phyloP scores from a whole-genome alignment of 352 stramenopile species.

The Phytophthora boehmeriae region DNA sequence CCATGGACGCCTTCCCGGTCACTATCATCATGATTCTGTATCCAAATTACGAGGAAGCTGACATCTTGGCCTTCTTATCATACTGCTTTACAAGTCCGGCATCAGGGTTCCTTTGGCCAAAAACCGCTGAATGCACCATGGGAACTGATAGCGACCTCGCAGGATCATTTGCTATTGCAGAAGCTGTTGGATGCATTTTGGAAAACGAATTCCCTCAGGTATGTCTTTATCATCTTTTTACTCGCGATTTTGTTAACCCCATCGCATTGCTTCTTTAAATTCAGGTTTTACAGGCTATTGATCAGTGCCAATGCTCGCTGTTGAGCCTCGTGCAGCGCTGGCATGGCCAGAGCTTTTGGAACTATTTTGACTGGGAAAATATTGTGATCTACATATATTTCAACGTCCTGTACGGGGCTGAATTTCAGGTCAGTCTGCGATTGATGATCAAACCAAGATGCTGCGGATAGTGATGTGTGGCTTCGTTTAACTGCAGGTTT shows the following conservation, averaged over 20 bases:
- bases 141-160: neutral
- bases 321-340: constrained; percentile 52
- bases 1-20: constrained; percentile 57
- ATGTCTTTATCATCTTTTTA: neutral
- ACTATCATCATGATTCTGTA: constrained; percentile 65
- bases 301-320: constrained; percentile 55
- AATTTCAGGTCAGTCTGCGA: constrained; percentile 55
- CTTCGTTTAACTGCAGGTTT: constrained; percentile 44
- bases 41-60: constrained; percentile 36
- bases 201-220: constrained; percentile 60
- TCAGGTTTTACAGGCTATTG: constrained; percentile 49
- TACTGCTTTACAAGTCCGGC: constrained; percentile 31
- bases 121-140: too few relatives aligned
- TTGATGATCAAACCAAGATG: neutral
- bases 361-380: constrained; percentile 72
- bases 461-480: neutral
- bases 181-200: constrained; percentile 56
- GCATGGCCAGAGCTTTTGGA: constrained; percentile 70
- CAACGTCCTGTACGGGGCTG: constrained; percentile 54
- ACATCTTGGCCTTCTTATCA: constrained; percentile 43
- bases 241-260: neutral
- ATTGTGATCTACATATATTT: constrained; percentile 60
- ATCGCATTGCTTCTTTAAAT: neutral
- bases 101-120: constrained; percentile 47
- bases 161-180: constrained; percentile 23